These are phyloP conservation scores for Begonia peltatifolia DNA, from an alignment of 306 rosid genomes.

Conservation along the genomic window DNA sequence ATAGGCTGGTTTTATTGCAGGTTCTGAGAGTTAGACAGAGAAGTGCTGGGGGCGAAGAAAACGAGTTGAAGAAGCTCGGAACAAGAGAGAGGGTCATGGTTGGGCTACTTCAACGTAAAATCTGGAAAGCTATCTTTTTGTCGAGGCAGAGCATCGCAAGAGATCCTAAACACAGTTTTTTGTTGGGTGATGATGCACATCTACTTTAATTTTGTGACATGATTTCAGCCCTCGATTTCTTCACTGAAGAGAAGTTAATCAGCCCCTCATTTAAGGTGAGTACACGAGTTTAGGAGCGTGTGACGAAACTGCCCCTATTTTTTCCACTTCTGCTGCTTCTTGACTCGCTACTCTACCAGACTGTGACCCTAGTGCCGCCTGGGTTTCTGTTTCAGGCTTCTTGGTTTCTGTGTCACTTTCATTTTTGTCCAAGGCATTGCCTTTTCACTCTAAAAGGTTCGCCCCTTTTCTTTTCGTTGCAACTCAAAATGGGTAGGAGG, in stretches of 20 bases:
- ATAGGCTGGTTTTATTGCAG: conserved; percentile 17
- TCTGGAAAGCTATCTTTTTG: conserved; percentile 6
- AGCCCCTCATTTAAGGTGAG: too few relatives aligned
- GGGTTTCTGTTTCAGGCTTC: background rate
- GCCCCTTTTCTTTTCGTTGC: background rate
- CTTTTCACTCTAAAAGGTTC: background rate
- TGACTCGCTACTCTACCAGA: background rate
- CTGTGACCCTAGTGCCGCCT: background rate
- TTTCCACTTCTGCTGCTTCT: background rate
- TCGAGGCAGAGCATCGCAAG: background rate
- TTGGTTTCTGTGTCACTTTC: too few relatives aligned
- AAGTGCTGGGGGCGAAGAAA: conserved; percentile 13
- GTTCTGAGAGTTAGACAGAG: conserved; percentile 17
- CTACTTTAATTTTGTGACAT: too few relatives aligned
- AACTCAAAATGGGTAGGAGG: conserved; percentile 21
- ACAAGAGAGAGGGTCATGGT: background rate
- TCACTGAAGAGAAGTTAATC: too few relatives aligned
- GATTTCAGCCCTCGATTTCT: too few relatives aligned
- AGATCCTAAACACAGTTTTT: background rate
- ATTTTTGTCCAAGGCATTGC: background rate
- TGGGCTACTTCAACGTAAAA: background rate
- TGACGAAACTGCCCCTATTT: background rate
- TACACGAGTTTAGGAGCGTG: too few relatives aligned
- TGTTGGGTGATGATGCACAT: too few relatives aligned
- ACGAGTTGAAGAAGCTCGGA: conserved; percentile 10